Percentiles rank a stretch among this genome's conserved stretches.
Conservation (phyloP, 495 filamentous ascomycete species). For the Hypoxylon perforatum region DNA sequence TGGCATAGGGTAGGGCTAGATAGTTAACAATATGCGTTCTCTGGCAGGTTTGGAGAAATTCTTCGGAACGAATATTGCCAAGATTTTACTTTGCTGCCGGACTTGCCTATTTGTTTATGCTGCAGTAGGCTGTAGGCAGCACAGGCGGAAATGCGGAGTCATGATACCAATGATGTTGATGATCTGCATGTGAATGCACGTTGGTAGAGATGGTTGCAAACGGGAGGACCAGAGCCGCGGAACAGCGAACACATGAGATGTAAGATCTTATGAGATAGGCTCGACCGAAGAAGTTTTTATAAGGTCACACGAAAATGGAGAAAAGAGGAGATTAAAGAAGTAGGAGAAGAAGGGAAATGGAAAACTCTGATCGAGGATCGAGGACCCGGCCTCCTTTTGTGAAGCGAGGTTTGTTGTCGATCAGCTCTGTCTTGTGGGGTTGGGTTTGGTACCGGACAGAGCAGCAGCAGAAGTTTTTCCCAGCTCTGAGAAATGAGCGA, state of each 20-base stretch:
- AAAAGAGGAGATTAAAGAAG: slow-evolving; percentile 9
- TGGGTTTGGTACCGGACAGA: slow-evolving; percentile 2
- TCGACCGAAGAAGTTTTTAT: background rate
- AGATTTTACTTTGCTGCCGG: slow-evolving; percentile 3
- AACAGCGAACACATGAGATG: slow-evolving; percentile 1
- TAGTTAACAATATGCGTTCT: too few species aligned
- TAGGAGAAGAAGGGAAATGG: slow-evolving; percentile 8
- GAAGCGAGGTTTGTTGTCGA: slow-evolving; percentile 42
- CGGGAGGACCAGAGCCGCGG: slow-evolving; percentile 16
- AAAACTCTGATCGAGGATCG: slow-evolving; percentile 23
- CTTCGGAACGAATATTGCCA: background rate
- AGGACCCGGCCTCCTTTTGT: slow-evolving; percentile 24
- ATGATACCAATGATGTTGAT: slow-evolving; percentile 26
- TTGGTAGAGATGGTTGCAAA: slow-evolving; percentile 9
- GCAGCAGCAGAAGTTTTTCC: background rate
- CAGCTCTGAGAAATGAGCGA: slow-evolving; percentile 3
- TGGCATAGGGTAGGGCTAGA: background rate
- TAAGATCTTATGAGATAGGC: background rate
- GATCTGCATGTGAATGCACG: slow-evolving; percentile 32
- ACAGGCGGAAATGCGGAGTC: slow-evolving; percentile 26
- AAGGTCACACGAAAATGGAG: slow-evolving; percentile 11
- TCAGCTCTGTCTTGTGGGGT: slow-evolving; percentile 31
- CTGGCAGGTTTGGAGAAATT: background rate
- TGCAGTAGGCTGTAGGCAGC: slow-evolving; percentile 1
- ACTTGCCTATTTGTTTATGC: background rate